Conservation (phyloP, 2,329 filamentous ascomycete species). For the Exophiala viscosa region DNA sequence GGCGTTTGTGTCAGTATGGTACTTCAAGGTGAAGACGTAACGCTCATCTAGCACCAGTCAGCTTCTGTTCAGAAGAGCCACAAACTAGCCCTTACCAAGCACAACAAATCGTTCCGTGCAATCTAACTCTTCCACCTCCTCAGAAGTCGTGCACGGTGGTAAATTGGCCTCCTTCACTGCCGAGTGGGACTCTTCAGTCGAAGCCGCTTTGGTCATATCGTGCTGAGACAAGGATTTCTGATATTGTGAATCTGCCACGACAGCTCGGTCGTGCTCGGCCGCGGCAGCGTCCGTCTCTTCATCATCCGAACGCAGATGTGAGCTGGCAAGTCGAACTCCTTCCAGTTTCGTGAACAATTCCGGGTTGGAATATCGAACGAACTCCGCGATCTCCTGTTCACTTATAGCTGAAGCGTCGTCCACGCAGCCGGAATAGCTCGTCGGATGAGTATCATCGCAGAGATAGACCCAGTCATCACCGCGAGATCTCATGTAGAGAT, state of each 20-base stretch:
- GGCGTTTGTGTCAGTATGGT: constrained; percentile 2
- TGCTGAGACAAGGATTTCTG: no score
- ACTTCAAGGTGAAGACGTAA: constrained; percentile 5
- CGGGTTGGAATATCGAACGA: constrained; percentile 6
- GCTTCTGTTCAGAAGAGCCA: background rate
- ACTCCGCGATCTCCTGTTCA: constrained; percentile 10
- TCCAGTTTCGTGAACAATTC: constrained; percentile 9
- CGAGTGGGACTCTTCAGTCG: background rate
- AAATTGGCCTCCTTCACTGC: background rate
- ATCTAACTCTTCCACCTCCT: background rate
- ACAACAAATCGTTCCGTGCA: background rate
- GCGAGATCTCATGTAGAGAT: constrained; percentile 1
- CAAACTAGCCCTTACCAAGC: background rate
- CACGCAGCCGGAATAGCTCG: constrained; percentile 13
- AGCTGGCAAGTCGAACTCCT: constrained; percentile 7
- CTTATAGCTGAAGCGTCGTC: constrained; percentile 8
- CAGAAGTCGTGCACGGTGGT: background rate
- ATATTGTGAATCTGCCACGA: no score
- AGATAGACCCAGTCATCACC: constrained; percentile 10
- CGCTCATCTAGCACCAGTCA: background rate
- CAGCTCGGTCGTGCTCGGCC: background rate
- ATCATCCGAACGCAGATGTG: constrained; percentile 3
- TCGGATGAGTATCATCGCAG: constrained; percentile 2
- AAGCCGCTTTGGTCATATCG: no score
- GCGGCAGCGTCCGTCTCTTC: background rate